Evolutionary conservation across 2,329 filamentous ascomycete species (phyloP).

Genomic region (Tolypocladium guangdongense): DNA sequence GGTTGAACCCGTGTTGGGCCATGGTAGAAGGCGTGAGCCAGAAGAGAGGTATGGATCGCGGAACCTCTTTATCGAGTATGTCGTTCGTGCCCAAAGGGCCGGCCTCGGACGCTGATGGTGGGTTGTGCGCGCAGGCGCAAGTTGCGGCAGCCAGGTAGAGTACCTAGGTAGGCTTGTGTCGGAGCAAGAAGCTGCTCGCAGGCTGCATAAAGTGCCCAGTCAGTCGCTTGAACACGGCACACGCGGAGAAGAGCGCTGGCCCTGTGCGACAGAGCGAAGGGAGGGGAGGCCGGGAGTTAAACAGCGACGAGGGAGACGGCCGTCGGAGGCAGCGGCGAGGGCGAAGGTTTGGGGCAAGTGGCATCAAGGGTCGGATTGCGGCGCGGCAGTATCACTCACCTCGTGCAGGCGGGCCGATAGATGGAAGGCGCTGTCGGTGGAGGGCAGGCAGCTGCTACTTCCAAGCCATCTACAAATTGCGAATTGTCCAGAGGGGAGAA

Average conservation of each 20-base stretch:
- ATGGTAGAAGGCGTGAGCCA: constrained; percentile 22
- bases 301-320: not conserved
- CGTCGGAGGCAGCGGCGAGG: constrained; percentile 5
- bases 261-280: not conserved
- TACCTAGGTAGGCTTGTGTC: not conserved
- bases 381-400: not conserved
- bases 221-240: not conserved
- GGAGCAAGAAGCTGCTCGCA: not conserved
- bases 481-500: not conserved
- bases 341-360: constrained; percentile 3
- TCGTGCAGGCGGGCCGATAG: not conserved
- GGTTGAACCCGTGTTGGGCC: constrained; percentile 46
- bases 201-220: not conserved
- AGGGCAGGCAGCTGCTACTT: constrained; percentile 7
- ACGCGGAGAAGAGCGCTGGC: not conserved
- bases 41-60: not conserved
- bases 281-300: not conserved
- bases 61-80: not conserved
- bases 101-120: not conserved
- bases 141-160: not conserved
- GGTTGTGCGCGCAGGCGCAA: not conserved
- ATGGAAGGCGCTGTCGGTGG: not conserved
- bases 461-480: constrained; percentile 12
- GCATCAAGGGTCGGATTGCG: not conserved
- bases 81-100: not conserved